These are phyloP conservation scores for Rhodotorula mucilaginosa DNA, from an alignment of 1,284 basidiomycete species.

Conservation along the genomic window DNA sequence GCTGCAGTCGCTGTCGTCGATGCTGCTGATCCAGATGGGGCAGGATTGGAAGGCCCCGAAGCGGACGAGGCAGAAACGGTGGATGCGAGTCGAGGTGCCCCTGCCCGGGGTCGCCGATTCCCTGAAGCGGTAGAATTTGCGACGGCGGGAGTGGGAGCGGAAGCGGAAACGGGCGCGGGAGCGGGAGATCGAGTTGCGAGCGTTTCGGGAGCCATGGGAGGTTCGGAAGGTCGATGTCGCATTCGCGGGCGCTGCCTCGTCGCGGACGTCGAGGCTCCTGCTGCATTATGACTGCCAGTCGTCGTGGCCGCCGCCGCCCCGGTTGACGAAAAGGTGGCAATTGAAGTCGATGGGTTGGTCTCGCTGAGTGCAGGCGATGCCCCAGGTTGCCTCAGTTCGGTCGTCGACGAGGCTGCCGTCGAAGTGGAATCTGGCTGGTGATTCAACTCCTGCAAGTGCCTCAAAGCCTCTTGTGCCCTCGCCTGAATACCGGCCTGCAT, in stretches of 20 bases:
- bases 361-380: too few relatives aligned
- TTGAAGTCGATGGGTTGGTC: too few relatives aligned
- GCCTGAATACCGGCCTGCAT: not conserved
- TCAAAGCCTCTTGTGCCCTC: not conserved
- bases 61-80: not conserved
- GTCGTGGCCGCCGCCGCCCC: too few relatives aligned
- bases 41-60: not conserved
- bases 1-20: not conserved
- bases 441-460: not conserved
- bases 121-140: not conserved
- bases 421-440: not conserved
- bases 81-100: not conserved
- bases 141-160: not conserved
- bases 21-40: not conserved
- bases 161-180: not conserved
- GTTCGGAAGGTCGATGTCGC: conserved; percentile 1
- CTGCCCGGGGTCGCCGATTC: not conserved
- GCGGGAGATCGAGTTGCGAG: not conserved
- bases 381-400: too few relatives aligned
- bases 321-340: too few relatives aligned
- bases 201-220: not conserved
- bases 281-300: not conserved
- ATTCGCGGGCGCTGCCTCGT: conserved; percentile 3
- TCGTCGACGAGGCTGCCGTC: not conserved
- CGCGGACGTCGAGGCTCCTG: not conserved